Evolutionary conservation across 306 rosid species (phyloP).

Genomic region (Castanea sativa): DNA sequence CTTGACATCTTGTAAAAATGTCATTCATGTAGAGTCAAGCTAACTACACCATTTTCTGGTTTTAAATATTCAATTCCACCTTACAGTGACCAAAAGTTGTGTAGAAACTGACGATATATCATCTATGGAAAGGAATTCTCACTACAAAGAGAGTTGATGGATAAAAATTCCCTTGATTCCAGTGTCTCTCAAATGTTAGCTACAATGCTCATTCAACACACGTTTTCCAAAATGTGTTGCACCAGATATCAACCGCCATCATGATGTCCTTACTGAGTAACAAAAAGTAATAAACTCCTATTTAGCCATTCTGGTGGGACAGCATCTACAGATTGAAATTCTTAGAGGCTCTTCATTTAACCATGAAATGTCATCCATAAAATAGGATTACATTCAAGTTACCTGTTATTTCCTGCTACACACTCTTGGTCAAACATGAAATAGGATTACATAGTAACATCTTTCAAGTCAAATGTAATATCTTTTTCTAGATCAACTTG

Average conservation of each 20-base stretch:
- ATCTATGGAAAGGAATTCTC: not conserved
- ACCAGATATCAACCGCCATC: not conserved
- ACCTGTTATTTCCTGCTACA: not conserved
- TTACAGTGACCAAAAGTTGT: not conserved
- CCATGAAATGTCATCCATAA: not conserved
- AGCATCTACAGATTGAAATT: not conserved
- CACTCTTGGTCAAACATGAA: not conserved
- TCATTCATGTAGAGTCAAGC: too few relatives aligned
- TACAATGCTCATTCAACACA: not conserved
- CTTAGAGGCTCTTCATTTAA: not conserved
- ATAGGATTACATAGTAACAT: not conserved
- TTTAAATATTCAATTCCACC: not conserved
- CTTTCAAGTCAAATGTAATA: not conserved
- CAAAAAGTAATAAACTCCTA: not conserved
- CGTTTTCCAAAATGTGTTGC: not conserved
- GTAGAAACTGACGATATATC: not conserved
- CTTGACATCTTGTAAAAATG: not conserved
- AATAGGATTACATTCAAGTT: not conserved
- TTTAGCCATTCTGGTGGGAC: not conserved
- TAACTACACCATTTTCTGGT: too few relatives aligned
- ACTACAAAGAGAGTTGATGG: not conserved
- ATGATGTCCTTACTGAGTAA: not conserved
- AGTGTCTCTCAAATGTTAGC: not conserved
- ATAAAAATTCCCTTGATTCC: not conserved
- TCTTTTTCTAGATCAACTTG: not conserved